Evolutionary conservation across 1,139 yeast genomes (phyloP), one percentile per base, ranked within the genome.

Genomic region (Sugiyamaella neomexicana): DNA sequence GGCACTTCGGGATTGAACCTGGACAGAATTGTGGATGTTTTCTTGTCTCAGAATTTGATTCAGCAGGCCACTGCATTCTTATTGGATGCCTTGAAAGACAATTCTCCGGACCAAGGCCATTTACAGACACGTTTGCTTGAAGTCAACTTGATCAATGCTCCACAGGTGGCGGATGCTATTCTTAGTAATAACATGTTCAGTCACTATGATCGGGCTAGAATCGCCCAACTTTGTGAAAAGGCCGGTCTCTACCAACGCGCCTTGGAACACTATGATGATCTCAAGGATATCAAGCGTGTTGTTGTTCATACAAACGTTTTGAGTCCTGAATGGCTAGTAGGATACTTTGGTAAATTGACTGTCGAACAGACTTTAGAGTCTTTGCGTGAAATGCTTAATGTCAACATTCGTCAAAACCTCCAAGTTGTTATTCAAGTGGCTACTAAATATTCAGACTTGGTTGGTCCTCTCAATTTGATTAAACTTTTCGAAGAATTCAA

Each of bases 21-120:
- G 61, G 97, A 91, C 75, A 85, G 85, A 62, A 80, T 89, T 65
- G 95, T 97, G 45, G 99, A 95, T 69, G 86, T 93, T 60, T 95
- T 95, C 79, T 85, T 95, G 72, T 85, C 96, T 44, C 98, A 93
- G 72, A 91, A 93, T 73, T 86, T 84, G 68, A 84, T 93, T 65
- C 99, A 91, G 75, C 99, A 93, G 77, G 99, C 98, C 69, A 95
- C 99, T 43, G 97, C 99, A n/a, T 89, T 95, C 76, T 78, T 95
- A 66, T 79, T 95, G 66, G 99, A 95, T 73, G 98, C 98, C 8
- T 80, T 95, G 70, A 93, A 93, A 76, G 89, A 86, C 62, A 97
- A 95, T 73, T 80, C 85, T 43, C 98, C 99, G 51, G 89, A 93
- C 59, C 97, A 93, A 69, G 98, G 97, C 15, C 96, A 90, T 67